A percentile compares a stretch with the other conserved stretches of the same genome.
These are phyloP conservation scores for Heterobasidion annosum DNA, from an alignment of 1,284 basidiomycete genomes.

Conservation along the genomic window DNA sequence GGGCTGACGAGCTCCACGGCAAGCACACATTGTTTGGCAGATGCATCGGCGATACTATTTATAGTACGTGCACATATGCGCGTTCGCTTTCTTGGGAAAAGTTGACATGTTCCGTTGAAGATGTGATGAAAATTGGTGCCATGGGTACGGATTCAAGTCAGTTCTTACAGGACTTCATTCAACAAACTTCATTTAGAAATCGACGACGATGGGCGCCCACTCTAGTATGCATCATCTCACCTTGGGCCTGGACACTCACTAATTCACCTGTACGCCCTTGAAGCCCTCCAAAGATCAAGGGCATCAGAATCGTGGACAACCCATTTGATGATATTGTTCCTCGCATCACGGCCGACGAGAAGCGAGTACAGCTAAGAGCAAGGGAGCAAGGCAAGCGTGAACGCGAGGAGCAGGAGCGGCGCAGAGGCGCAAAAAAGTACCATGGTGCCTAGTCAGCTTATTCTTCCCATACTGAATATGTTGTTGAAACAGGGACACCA, in stretches of 20 bases:
- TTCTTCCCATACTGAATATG: not conserved
- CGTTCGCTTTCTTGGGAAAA: not conserved
- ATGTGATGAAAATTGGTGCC: constrained; percentile 86
- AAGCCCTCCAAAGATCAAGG: constrained; percentile 86
- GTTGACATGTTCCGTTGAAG: constrained; percentile 26
- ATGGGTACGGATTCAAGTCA: constrained; percentile 41
- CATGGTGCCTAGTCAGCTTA: constrained; percentile 11
- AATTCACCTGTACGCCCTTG: not conserved
- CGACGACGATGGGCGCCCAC: constrained; percentile 72
- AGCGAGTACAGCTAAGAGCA: constrained; percentile 73
- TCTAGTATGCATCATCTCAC: constrained; percentile 57
- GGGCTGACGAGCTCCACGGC: constrained; percentile 82
- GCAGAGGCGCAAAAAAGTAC: constrained; percentile 80
- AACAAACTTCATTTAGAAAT: constrained; percentile 50
- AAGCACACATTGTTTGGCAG: constrained; percentile 87
- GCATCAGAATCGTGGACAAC: constrained; percentile 80
- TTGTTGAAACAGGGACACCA: constrained; percentile 59
- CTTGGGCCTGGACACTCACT: not conserved
- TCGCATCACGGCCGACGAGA: constrained; percentile 92
- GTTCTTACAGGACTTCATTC: not conserved
- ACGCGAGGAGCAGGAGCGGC: constrained; percentile 64
- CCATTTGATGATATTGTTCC: constrained; percentile 94
- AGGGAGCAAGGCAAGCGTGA: constrained; percentile 69
- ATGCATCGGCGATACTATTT: constrained; percentile 76
- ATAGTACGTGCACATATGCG: constrained; percentile 50